Conservation (phyloP, 2,329 filamentous ascomycete species). For the Elsinoe perseae region DNA sequence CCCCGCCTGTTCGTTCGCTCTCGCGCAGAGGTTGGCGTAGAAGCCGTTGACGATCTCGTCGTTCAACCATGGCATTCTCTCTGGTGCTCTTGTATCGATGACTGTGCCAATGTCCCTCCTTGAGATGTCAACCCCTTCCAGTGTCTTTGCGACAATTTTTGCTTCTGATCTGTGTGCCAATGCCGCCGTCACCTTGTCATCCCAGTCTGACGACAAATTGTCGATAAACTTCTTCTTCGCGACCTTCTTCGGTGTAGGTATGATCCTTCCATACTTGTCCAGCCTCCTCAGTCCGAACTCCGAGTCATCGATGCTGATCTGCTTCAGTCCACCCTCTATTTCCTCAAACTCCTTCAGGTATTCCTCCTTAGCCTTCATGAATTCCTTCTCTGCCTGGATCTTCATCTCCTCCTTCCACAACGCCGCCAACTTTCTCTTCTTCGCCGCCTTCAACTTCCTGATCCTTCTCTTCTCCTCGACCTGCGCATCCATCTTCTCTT, state of each 20-base stretch:
- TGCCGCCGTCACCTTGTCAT: constrained; percentile 30
- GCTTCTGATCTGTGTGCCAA: constrained; percentile 23
- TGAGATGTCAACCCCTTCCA: constrained; percentile 38
- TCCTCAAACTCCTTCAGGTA: neutral
- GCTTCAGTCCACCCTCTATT: neutral
- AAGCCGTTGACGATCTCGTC: constrained; percentile 67
- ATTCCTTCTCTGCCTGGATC: neutral
- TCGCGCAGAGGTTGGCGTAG: constrained; percentile 52
- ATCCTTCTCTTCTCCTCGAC: neutral
- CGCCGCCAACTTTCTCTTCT: constrained; percentile 7
- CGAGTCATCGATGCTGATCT: constrained; percentile 1
- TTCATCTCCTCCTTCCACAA: neutral
- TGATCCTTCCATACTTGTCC: constrained; percentile 3
- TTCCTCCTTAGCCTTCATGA: neutral
- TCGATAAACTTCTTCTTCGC: constrained; percentile 20
- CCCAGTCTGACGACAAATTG: constrained; percentile 35
- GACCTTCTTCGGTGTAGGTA: neutral
- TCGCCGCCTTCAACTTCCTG: neutral
- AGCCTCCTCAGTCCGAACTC: neutral
- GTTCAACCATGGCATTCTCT: constrained; percentile 57
- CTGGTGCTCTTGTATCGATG: constrained; percentile 26
- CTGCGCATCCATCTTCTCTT: neutral
- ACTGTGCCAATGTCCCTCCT: constrained; percentile 58
- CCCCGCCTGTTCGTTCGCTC: constrained; percentile 49
- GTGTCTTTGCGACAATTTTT: constrained; percentile 27